phyloP scores from a whole-genome alignment of 495 filamentous ascomycete species.

The Penicillium bovifimosum region DNA sequence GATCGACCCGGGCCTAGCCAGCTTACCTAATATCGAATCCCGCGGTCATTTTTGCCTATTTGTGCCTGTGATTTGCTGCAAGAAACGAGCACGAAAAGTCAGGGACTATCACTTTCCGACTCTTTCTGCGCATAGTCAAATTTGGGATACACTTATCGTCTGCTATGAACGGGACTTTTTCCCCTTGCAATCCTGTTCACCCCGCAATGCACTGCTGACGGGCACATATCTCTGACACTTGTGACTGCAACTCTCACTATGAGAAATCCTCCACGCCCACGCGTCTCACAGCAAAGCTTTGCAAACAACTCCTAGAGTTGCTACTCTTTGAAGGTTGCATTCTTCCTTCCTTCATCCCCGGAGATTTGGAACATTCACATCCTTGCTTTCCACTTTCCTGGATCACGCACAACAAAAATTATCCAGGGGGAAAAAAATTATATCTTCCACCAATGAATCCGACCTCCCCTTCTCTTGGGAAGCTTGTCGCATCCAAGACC shows the following conservation, averaged over 20 bases:
- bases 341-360: background rate
- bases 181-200: background rate
- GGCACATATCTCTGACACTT: background rate
- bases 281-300: background rate
- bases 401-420: background rate
- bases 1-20: background rate
- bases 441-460: background rate
- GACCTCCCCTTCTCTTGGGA: background rate
- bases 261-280: slow-evolving; percentile 4
- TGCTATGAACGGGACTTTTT: slow-evolving; percentile 4
- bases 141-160: background rate
- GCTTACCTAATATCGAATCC: background rate
- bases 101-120: background rate
- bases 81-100: background rate
- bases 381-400: background rate
- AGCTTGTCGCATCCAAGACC: background rate
- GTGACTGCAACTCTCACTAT: slow-evolving; percentile 3
- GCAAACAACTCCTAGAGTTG: background rate
- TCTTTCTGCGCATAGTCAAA: background rate
- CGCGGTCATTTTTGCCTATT: slow-evolving; percentile 1
- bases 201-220: slow-evolving; percentile 5
- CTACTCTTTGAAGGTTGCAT: background rate
- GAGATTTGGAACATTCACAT: background rate
- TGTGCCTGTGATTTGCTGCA: slow-evolving; percentile 1
- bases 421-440: background rate